Evolutionary conservation across 768 basidiomycete genomes (phyloP).

Genomic region (Lactarius hengduanensis): DNA sequence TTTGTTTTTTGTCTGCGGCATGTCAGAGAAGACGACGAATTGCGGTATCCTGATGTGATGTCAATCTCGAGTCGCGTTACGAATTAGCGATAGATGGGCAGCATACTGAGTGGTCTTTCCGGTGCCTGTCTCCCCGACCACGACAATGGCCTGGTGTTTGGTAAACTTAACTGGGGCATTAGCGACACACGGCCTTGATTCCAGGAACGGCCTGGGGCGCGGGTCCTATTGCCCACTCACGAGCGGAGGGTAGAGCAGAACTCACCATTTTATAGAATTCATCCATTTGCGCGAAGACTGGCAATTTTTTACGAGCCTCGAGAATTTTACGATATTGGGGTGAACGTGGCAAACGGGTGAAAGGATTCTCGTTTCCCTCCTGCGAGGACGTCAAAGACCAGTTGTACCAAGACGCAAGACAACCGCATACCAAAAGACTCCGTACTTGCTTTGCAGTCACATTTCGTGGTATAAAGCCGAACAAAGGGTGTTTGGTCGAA

Average conservation of each 20-base stretch:
- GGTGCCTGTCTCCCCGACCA: conserved; percentile 93
- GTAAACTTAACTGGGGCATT: conserved; percentile 51
- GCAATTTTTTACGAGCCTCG: conserved; percentile 80
- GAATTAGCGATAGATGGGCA: conserved; percentile 31
- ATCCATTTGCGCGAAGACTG: conserved; percentile 89
- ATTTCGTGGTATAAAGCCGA: conserved; percentile 46
- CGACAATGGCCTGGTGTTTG: conserved; percentile 80
- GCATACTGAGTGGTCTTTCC: conserved; percentile 96
- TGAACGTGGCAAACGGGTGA: conserved; percentile 78
- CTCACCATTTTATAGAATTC: conserved; percentile 88
- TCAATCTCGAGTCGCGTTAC: background rate
- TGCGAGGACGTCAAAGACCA: conserved; percentile 34
- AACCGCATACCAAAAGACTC: conserved; percentile 40
- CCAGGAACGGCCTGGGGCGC: conserved; percentile 29
- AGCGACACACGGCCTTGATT: conserved; percentile 31
- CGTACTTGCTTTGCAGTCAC: conserved; percentile 43
- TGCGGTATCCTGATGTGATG: conserved; percentile 77
- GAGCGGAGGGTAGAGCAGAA: conserved; percentile 25
- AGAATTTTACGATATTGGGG: conserved; percentile 84
- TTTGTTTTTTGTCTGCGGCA: conserved; percentile 87
- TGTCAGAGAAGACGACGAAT: conserved; percentile 90
- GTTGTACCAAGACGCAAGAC: background rate
- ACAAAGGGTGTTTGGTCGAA: conserved; percentile 37
- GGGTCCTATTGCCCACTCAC: conserved; percentile 36
- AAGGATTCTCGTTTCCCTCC: conserved; percentile 84